A percentile compares a stretch with the other conserved stretches of the same genome.
These are phyloP conservation scores for Aspergillus conjunctus DNA, from an alignment of 495 filamentous ascomycete genomes.

Conservation along the genomic window DNA sequence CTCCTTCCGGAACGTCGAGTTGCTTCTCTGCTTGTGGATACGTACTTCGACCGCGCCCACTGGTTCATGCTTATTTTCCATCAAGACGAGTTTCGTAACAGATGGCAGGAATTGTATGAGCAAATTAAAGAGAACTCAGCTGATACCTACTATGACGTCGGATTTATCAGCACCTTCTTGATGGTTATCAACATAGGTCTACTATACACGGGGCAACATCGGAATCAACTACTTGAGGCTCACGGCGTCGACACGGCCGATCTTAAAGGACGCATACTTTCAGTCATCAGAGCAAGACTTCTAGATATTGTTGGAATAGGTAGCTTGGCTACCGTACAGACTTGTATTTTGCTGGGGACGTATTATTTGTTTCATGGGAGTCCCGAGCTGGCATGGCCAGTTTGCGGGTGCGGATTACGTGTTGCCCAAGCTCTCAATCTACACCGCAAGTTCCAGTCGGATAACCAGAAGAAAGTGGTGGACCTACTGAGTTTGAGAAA, in stretches of 20 bases:
- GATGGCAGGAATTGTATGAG: conserved; percentile 31
- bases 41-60: conserved; percentile 41
- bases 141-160: conserved; percentile 11
- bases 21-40: conserved; percentile 36
- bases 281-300: conserved; percentile 17
- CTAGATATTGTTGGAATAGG: conserved; percentile 32
- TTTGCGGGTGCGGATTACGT: conserved; percentile 41
- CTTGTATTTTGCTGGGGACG: conserved; percentile 38
- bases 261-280: conserved; percentile 30
- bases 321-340: conserved; percentile 37
- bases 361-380: conserved; percentile 42
- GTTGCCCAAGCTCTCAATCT: conserved; percentile 40
- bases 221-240: conserved; percentile 12
- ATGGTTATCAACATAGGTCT: conserved; percentile 35
- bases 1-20: conserved; percentile 27
- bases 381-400: conserved; percentile 38
- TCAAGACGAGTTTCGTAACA: conserved; percentile 37
- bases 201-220: conserved; percentile 28
- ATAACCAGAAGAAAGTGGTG: not conserved
- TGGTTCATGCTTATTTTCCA: conserved; percentile 46
- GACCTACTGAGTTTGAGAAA: conserved; percentile 3
- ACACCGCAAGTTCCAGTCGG: conserved; percentile 27
- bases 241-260: conserved; percentile 15
- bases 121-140: not conserved
- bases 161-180: conserved; percentile 32